phyloP scores from a whole-genome alignment of 2,329 filamentous ascomycete genomes.

The Delphinella strobiligena region DNA sequence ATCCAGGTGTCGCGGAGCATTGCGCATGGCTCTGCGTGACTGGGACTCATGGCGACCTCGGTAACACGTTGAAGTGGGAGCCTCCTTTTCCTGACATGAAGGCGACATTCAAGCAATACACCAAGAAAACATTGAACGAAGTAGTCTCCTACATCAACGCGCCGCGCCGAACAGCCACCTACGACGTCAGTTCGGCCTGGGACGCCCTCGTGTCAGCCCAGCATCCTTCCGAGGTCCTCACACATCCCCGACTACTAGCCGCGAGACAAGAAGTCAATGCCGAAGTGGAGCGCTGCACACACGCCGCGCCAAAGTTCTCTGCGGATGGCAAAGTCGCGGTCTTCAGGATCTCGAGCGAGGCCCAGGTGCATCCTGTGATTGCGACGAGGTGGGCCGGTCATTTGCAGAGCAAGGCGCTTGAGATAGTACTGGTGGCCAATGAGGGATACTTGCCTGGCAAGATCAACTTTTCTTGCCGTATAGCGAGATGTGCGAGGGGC shows the following conservation, averaged over 20 bases:
- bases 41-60: slow-evolving; percentile 56
- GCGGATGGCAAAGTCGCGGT: slow-evolving; percentile 51
- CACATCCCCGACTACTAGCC: slow-evolving; percentile 36
- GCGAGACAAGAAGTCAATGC: slow-evolving; percentile 48
- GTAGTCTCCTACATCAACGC: slow-evolving; percentile 55
- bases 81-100: slow-evolving; percentile 56
- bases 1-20: slow-evolving; percentile 34
- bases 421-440: slow-evolving; percentile 56
- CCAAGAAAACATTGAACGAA: slow-evolving; percentile 50
- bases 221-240: slow-evolving; percentile 40
- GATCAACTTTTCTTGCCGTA: slow-evolving; percentile 56
- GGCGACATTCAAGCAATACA: slow-evolving; percentile 45
- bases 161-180: slow-evolving; percentile 48
- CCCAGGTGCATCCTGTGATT: slow-evolving; percentile 56
- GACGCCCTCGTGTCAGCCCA: slow-evolving; percentile 39
- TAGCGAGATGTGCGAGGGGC: slow-evolving; percentile 43
- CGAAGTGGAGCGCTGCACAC: slow-evolving; percentile 50
- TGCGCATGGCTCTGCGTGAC: slow-evolving; percentile 53
- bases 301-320: slow-evolving; percentile 51
- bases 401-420: slow-evolving; percentile 45
- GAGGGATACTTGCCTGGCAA: slow-evolving; percentile 50
- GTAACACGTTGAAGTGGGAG: slow-evolving; percentile 52
- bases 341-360: slow-evolving; percentile 46
- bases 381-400: slow-evolving; percentile 55
- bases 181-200: slow-evolving; percentile 51